A percentile compares a stretch with the other conserved stretches of the same genome.
Conservation (phyloP, 768 basidiomycete species). For the Rhizopogon sp. region DNA sequence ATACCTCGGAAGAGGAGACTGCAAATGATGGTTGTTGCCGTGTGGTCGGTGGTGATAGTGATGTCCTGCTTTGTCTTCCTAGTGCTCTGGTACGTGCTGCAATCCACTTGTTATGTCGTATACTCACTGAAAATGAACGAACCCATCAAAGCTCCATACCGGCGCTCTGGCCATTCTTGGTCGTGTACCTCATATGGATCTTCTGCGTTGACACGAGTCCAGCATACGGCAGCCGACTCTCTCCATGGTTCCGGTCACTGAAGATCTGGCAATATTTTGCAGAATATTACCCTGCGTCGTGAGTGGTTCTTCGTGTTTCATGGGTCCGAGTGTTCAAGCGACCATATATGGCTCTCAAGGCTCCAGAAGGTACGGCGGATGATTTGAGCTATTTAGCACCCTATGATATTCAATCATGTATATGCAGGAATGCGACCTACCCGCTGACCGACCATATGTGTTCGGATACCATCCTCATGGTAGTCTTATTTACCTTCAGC, state of each 20-base stretch:
- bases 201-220: slow-evolving; percentile 72
- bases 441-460: slow-evolving; percentile 88
- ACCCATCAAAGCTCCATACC: slow-evolving; percentile 70
- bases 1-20: slow-evolving; percentile 83
- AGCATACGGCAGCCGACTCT: slow-evolving; percentile 64
- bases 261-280: slow-evolving; percentile 88
- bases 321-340: background rate
- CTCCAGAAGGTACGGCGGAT: slow-evolving; percentile 42
- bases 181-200: slow-evolving; percentile 77
- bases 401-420: background rate
- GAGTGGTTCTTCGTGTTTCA: slow-evolving; percentile 29
- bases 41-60: slow-evolving; percentile 82
- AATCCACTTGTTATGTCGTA: background rate
- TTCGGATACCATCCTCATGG: slow-evolving; percentile 99
- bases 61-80: slow-evolving; percentile 65
- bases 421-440: slow-evolving; percentile 74
- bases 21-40: slow-evolving; percentile 85
- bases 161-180: slow-evolving; percentile 79
- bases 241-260: slow-evolving; percentile 65
- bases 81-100: slow-evolving; percentile 62
- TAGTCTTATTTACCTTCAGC: background rate
- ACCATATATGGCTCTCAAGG: slow-evolving; percentile 19
- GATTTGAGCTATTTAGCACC: background rate
- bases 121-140: background rate
- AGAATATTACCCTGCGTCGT: slow-evolving; percentile 88